phyloP scores from a whole-genome alignment of 2,329 filamentous ascomycete species.

The Westerdykella aurantiaca region DNA sequence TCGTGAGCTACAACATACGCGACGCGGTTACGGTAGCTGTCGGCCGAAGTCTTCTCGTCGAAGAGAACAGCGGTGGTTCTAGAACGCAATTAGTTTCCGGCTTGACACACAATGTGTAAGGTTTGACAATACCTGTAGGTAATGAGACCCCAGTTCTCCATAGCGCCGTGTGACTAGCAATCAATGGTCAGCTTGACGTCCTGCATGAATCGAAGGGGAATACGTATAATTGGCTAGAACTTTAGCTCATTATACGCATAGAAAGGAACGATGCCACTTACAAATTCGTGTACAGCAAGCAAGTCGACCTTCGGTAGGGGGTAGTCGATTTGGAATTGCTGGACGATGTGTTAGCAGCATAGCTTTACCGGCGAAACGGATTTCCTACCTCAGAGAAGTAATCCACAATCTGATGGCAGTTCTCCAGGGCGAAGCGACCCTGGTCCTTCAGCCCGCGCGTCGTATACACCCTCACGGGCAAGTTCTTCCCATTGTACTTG shows the following conservation, averaged over 20 bases:
- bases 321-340: conserved; percentile 79
- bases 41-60: conserved; percentile 85
- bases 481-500: conserved; percentile 81
- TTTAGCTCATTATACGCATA: conserved; percentile 15
- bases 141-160: conserved; percentile 98
- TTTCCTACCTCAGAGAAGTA: conserved; percentile 74
- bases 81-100: not conserved
- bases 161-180: conserved; percentile 65
- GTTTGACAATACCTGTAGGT: conserved; percentile 61
- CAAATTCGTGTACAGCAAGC: conserved; percentile 93
- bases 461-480: conserved; percentile 93
- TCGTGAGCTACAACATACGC: conserved; percentile 99
- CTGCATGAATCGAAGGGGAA: conserved; percentile 2
- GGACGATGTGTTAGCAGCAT: conserved; percentile 1
- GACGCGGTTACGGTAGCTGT: conserved; percentile 84
- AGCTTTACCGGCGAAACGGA: not conserved
- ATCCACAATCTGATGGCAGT: conserved; percentile 89
- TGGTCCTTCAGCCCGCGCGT: conserved; percentile 92
- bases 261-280: conserved; percentile 37
- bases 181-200: conserved; percentile 37
- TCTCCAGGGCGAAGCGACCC: conserved; percentile 80
- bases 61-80: conserved; percentile 89
- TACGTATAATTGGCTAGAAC: conserved; percentile 41
- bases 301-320: conserved; percentile 92
- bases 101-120: not conserved